Conservation (phyloP, 2,329 filamentous ascomycete species). For the Fusarium keratoplasticum region DNA sequence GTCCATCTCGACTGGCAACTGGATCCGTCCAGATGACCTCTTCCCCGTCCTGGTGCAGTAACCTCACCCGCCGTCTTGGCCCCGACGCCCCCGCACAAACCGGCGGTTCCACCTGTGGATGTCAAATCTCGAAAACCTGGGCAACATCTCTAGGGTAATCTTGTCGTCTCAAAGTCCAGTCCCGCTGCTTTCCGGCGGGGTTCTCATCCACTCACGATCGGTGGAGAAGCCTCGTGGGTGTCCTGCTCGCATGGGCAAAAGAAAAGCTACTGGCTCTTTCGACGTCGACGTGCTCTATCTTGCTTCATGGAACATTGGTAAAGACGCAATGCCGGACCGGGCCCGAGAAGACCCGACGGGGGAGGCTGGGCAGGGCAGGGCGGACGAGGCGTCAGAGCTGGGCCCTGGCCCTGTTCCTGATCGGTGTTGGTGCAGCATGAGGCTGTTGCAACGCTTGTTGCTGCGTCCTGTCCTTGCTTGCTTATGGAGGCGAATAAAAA, state of each 20-base stretch:
- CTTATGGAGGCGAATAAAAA: constrained; percentile 4
- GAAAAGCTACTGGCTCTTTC: neutral
- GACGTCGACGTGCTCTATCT: neutral
- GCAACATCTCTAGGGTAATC: constrained; percentile 14
- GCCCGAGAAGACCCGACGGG: constrained; percentile 38
- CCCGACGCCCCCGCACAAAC: constrained; percentile 20
- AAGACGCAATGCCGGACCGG: constrained; percentile 29
- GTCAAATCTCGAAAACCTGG: neutral
- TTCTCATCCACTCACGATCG: constrained; percentile 41
- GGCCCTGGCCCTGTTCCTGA: constrained; percentile 3
- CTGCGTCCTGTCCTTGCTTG: neutral
- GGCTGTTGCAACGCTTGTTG: constrained; percentile 23
- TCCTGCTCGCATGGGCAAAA: constrained; percentile 10
- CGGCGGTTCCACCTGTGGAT: constrained; percentile 2
- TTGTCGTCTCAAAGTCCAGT: neutral
- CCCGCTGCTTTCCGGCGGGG: constrained; percentile 21
- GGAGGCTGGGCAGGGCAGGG: constrained; percentile 14
- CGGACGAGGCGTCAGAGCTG: constrained; percentile 1
- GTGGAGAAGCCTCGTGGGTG: constrained; percentile 42
- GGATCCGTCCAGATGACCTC: constrained; percentile 9
- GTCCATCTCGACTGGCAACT: neutral
- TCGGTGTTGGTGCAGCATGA: constrained; percentile 17
- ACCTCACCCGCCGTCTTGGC: constrained; percentile 10
- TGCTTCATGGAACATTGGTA: neutral
- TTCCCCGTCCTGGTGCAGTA: constrained; percentile 9